These are phyloP conservation scores for Pichia sp. DNA, from an alignment of 1,139 yeast genomes.

Conservation along the genomic window DNA sequence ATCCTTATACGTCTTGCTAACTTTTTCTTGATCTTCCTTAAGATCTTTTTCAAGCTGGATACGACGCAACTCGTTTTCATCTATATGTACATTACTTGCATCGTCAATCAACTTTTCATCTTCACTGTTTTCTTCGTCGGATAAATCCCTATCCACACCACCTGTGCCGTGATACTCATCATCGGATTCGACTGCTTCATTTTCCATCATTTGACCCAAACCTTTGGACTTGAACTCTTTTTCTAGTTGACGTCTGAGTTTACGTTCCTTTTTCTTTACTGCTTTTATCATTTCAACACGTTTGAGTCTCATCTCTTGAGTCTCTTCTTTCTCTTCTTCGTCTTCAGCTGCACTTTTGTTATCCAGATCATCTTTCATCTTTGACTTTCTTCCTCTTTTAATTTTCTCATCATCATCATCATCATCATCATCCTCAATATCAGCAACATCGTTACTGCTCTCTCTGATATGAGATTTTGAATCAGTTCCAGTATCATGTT, in stretches of 20 bases:
- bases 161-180: constrained; percentile 95
- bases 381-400: constrained; percentile 9
- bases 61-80: constrained; percentile 56
- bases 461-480: no score
- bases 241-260: constrained; percentile 36
- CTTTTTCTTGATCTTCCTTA: constrained; percentile 62
- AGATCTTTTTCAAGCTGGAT: constrained; percentile 65
- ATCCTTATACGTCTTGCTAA: constrained; percentile 74
- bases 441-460: no score
- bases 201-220: constrained; percentile 55
- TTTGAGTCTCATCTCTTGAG: constrained; percentile 24
- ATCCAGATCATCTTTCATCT: constrained; percentile 12
- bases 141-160: constrained; percentile 69
- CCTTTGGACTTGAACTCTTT: constrained; percentile 51
- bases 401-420: constrained; percentile 17
- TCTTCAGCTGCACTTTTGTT: constrained; percentile 15
- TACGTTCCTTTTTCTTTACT: constrained; percentile 27
- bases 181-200: constrained; percentile 94
- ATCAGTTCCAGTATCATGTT: not conserved
- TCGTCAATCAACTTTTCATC: constrained; percentile 83
- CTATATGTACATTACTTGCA: constrained; percentile 52
- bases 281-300: constrained; percentile 21
- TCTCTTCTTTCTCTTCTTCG: constrained; percentile 25
- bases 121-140: constrained; percentile 57
- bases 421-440: constrained; percentile 4